These are phyloP conservation scores for Angomonas deanei DNA, from an alignment of 208 protist species.

Conservation along the genomic window DNA sequence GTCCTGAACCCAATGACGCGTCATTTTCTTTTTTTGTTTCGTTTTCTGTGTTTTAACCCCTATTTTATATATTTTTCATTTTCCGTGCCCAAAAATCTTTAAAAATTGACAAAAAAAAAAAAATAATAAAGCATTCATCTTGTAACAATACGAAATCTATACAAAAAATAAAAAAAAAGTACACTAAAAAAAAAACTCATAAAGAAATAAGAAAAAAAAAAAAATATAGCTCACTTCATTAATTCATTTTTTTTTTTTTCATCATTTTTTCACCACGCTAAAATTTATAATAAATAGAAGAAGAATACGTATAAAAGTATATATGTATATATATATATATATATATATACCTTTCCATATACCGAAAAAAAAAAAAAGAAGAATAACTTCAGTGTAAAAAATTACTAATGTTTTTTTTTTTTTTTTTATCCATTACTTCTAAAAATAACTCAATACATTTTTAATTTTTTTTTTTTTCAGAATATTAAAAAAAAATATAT, in stretches of 20 bases:
- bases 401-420: too few relatives aligned
- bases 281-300: slow-evolving; percentile 1
- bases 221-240: slow-evolving; percentile 5
- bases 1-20: slow-evolving; percentile 2
- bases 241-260: slow-evolving; percentile 3
- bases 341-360: slow-evolving; percentile 9
- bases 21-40: slow-evolving; percentile 3
- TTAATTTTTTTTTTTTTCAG: too few relatives aligned
- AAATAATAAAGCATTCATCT: not conserved
- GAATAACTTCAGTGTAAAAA: too few relatives aligned
- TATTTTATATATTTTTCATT: slow-evolving; percentile 9
- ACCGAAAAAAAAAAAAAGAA: too few relatives aligned
- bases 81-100: not conserved
- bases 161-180: not conserved
- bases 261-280: not conserved
- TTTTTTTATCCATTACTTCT: too few relatives aligned
- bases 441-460: too few relatives aligned
- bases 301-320: not conserved
- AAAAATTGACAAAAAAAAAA: not conserved
- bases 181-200: slow-evolving; percentile 4
- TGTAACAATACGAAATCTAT: not conserved
- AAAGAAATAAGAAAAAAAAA: slow-evolving; percentile 12
- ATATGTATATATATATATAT: slow-evolving; percentile 10
- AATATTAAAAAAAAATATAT: too few relatives aligned
- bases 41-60: slow-evolving; percentile 9